Percentiles rank a stretch among this genome's conserved stretches.
Evolutionary conservation across 2,329 filamentous ascomycete genomes (phyloP).

Genomic region (Venturia carpophila): DNA sequence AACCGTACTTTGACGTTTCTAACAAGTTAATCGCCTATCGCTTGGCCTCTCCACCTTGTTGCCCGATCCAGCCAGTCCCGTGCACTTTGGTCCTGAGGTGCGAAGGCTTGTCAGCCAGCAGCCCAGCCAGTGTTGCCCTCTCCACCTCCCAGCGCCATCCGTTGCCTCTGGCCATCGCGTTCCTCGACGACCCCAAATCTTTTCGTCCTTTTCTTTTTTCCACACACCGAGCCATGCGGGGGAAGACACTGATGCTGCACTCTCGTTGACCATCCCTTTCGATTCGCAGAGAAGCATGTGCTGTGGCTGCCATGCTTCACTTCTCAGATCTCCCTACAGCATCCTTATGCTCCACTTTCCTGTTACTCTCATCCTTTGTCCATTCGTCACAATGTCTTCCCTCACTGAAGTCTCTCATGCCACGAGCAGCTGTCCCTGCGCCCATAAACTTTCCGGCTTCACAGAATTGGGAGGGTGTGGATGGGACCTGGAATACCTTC

Average conservation of each 20-base stretch:
- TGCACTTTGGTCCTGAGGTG: background rate
- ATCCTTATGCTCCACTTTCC: background rate
- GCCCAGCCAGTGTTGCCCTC: background rate
- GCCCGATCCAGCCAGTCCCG: constrained; percentile 14
- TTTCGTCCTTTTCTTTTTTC: background rate
- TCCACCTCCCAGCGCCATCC: constrained; percentile 6
- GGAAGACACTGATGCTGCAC: background rate
- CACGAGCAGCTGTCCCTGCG: constrained; percentile 22
- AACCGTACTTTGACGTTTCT: constrained; percentile 5
- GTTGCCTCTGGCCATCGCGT: constrained; percentile 4
- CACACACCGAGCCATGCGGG: constrained; percentile 9
- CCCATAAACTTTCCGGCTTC: constrained; percentile 30
- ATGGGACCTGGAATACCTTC: constrained; percentile 67
- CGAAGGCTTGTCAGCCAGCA: background rate
- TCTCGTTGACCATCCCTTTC: constrained; percentile 16
- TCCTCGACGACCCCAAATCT: background rate
- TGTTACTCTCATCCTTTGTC: constrained; percentile 3
- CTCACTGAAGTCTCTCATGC: background rate
- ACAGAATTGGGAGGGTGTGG: constrained; percentile 33
- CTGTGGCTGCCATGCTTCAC: constrained; percentile 5
- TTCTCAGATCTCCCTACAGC: constrained; percentile 8
- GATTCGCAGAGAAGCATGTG: constrained; percentile 6
- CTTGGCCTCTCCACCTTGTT: constrained; percentile 2
- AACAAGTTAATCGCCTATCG: constrained; percentile 10
- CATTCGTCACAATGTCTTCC: constrained; percentile 11